Evolutionary conservation across 169 alveolate species (phyloP), one percentile per base, ranked within the genome.

Genomic region (Pseudocohnilembus persalinus): DNA sequence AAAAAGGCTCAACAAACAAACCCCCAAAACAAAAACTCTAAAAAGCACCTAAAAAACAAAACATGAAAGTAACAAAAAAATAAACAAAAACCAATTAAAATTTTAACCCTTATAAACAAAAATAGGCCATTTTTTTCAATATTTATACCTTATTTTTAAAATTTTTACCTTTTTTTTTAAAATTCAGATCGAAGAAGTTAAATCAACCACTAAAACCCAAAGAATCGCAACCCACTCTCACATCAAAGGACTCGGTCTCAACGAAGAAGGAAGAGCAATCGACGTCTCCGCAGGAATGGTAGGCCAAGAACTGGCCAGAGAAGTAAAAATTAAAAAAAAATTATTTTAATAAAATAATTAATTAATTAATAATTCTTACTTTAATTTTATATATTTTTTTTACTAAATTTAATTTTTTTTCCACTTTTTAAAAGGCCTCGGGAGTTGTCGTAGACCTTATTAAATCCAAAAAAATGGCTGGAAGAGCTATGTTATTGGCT

Each of bases 271-370:
- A 92, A 82, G 93, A 86, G 94, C 98, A 32, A 80, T 92, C 74
- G 96, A 93, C 64, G 92, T 94, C 24, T 76, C 95, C 0, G 96
- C 98, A 80, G 99, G 99, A 30, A 95, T 99, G 84, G 98, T 98
- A 73, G 99, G 99, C 32, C 99, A 99, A 91, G 97, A 95, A 94
- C 97, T 97, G 83, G 99, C 99, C 27, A 91, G 99, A 83, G 99
- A 86, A 68, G 90, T 86, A 86, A 79, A 26, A 28, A 4, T 49
- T 49, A 49, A 49, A 49, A 11, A 11, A 11, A 49, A 49, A 49
- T 11, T 49, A 49, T 49, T 49, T 49, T 4, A 49, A 49, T 11
- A 49, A 49, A 20, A 32, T 11, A 1, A 0, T 76, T 30, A 24
- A 77, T 33, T 77, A 31, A 76, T 77, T 31, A 20, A 4, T 75